Evolutionary conservation across 163 green algal species (phyloP).

Genomic region (Scenedesmus sp.): DNA sequence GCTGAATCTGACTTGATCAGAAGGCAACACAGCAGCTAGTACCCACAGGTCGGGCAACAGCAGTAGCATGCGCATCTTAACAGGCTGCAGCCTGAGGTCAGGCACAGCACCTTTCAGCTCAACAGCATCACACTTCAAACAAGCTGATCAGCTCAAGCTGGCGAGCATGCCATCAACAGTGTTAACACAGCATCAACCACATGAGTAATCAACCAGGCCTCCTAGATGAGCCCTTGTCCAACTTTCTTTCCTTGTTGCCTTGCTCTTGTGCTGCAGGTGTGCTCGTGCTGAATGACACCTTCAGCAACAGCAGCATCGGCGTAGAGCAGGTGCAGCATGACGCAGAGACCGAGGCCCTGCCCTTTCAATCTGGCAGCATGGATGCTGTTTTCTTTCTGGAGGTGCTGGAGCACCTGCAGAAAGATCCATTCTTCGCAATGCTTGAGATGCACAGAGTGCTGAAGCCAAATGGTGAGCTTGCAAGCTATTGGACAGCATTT

Average conservation of each 20-base stretch:
- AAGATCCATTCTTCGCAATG: slow-evolving; percentile 9
- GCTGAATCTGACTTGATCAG: too few relatives aligned
- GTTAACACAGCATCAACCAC: too few relatives aligned
- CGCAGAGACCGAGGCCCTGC: slow-evolving; percentile 12
- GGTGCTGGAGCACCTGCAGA: slow-evolving; percentile 36
- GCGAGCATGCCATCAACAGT: too few relatives aligned
- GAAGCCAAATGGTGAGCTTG: not conserved
- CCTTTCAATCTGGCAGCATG: slow-evolving; percentile 8
- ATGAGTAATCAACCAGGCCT: not conserved
- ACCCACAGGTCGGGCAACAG: not conserved
- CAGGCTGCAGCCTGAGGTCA: too few relatives aligned
- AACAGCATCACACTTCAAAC: too few relatives aligned
- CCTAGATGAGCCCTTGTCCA: not conserved
- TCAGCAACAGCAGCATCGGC: not conserved
- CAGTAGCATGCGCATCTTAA: too few relatives aligned
- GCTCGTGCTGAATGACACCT: not conserved
- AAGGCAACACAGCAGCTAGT: too few relatives aligned
- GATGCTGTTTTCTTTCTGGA: slow-evolving; percentile 25
- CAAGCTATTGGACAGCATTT: too few relatives aligned
- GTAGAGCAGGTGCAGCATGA: slow-evolving; percentile 22
- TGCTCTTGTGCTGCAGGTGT: not conserved
- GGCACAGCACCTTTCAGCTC: not conserved
- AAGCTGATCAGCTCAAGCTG: too few relatives aligned
- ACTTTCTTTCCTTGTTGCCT: not conserved
- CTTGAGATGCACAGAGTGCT: slow-evolving; percentile 31